Conservation (phyloP, 2,329 filamentous ascomycete genomes). For the Aureobasidium subglaciale region DNA sequence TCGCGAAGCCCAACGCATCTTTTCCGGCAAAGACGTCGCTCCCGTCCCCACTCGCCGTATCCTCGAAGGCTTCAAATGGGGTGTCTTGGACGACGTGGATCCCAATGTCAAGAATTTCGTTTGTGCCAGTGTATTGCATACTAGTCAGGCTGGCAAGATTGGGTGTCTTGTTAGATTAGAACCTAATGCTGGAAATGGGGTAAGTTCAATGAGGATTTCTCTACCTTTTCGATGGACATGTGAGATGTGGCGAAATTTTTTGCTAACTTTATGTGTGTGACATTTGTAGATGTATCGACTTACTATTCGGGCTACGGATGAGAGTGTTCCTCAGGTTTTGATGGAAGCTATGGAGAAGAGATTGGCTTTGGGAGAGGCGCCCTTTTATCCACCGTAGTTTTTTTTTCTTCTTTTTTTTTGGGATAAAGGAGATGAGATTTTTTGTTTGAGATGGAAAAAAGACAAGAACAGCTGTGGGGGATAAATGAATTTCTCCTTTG, state of each 20-base stretch:
- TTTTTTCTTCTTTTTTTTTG: no score
- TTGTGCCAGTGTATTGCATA: slow-evolving; percentile 80
- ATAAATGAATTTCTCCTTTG: no score
- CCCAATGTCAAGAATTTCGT: slow-evolving; percentile 92
- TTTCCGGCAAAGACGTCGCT: slow-evolving; percentile 61
- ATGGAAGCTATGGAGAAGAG: slow-evolving; percentile 83
- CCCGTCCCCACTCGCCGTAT: slow-evolving; percentile 63
- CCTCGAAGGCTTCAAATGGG: slow-evolving; percentile 84
- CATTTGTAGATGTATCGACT: slow-evolving; percentile 77
- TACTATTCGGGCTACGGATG: slow-evolving; percentile 89
- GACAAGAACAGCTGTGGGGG: no score
- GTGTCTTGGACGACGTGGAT: slow-evolving; percentile 76
- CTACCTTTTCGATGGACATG: neutral
- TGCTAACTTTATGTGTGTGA: slow-evolving; percentile 18
- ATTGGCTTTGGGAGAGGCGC: slow-evolving; percentile 37
- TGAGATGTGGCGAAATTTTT: neutral
- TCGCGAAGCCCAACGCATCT: slow-evolving; percentile 81
- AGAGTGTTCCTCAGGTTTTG: slow-evolving; percentile 71
- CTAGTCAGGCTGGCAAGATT: slow-evolving; percentile 72
- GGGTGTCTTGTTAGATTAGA: slow-evolving; percentile 89
- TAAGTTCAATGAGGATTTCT: slow-evolving; percentile 42
- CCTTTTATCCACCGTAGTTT: slow-evolving; percentile 14
- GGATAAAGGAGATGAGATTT: no score
- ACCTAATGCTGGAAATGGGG: slow-evolving; percentile 86
- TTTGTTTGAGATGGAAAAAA: no score